Evolutionary conservation across 108 stramenopile genomes (phyloP).

Genomic region (Asterionellopsis glacialis): DNA sequence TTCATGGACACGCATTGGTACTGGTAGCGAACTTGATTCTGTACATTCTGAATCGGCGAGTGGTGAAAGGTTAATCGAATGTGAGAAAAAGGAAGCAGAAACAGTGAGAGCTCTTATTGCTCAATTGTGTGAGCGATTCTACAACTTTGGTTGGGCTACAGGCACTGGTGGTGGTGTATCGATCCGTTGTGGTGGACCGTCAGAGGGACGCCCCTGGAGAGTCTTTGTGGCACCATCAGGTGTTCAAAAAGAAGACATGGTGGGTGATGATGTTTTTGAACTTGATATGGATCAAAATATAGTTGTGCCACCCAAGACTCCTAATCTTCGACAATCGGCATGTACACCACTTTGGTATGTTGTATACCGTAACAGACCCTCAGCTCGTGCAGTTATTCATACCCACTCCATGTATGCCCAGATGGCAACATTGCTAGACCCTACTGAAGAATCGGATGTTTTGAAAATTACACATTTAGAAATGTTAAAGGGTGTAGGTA

Average conservation of each 20-base stretch:
- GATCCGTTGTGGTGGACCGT: conserved; percentile 78
- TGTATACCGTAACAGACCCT: conserved; percentile 65
- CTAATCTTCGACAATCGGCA: conserved; percentile 71
- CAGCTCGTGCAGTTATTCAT: conserved; percentile 79
- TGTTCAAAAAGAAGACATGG: conserved; percentile 95
- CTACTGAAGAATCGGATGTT: conserved; percentile 46
- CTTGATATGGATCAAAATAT: conserved; percentile 65
- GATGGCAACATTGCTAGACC: conserved; percentile 83
- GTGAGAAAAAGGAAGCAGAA: conserved; percentile 35
- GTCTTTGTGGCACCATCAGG: conserved; percentile 94
- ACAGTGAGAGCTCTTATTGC: conserved; percentile 62
- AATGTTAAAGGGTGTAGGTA: conserved; percentile 95
- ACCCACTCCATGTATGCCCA: conserved; percentile 85
- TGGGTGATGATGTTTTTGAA: conserved; percentile 91
- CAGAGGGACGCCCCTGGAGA: conserved; percentile 56
- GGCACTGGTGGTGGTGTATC: conserved; percentile 91
- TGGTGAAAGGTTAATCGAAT: conserved; percentile 21
- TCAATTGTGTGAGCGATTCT: conserved; percentile 85
- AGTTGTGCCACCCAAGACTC: conserved; percentile 57
- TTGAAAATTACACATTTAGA: conserved; percentile 89
- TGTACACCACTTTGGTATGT: conserved; percentile 90
- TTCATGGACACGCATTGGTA: conserved; percentile 73
- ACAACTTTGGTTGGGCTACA: conserved; percentile 86
- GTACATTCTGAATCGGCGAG: conserved; percentile 17
- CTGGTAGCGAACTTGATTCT: conserved; percentile 30